These are phyloP conservation scores for Vickermania ingenoplastis DNA, from an alignment of 208 protist species.

Conservation along the genomic window DNA sequence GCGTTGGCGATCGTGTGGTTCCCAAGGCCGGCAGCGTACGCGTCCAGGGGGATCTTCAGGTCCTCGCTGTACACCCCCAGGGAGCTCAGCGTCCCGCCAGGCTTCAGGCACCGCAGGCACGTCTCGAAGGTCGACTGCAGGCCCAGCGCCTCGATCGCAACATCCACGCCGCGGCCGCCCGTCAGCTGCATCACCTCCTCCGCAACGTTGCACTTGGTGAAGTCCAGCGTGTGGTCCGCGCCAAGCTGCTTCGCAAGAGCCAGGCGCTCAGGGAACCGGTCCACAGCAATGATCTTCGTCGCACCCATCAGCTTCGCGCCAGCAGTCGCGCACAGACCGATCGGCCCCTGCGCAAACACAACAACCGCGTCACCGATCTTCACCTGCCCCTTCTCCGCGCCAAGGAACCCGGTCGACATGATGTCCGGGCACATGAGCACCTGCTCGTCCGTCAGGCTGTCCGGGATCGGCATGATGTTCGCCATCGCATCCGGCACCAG, in stretches of 20 bases:
- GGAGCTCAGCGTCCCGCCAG: constrained; percentile 19
- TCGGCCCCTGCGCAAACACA: constrained; percentile 23
- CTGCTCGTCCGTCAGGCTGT: constrained; percentile 20
- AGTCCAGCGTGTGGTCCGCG: constrained; percentile 20
- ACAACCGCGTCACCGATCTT: constrained; percentile 22
- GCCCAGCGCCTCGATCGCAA: constrained; percentile 22
- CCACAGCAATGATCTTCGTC: constrained; percentile 18
- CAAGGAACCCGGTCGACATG: constrained; percentile 17
- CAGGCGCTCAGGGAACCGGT: constrained; percentile 17
- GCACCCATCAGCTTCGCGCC: constrained; percentile 19
- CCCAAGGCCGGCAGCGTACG: constrained; percentile 16
- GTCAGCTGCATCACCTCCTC: constrained; percentile 23
- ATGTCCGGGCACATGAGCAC: constrained; percentile 26
- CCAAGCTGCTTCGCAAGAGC: constrained; percentile 14
- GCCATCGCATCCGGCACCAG: constrained; percentile 12
- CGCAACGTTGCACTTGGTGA: constrained; percentile 20
- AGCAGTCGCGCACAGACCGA: constrained; percentile 18
- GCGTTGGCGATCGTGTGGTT: constrained; percentile 12
- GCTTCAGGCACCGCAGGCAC: constrained; percentile 20
- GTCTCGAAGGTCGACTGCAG: constrained; percentile 16
- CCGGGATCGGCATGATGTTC: constrained; percentile 15
- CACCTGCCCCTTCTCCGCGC: constrained; percentile 13
- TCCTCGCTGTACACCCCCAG: constrained; percentile 23
- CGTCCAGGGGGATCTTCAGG: constrained; percentile 14
- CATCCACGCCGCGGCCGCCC: constrained; percentile 22